A percentile compares a stretch with the other conserved stretches of the same genome.
These are phyloP conservation scores for Pestalotiopsis sp. DNA, from an alignment of 2,329 filamentous ascomycete species.

Conservation along the genomic window DNA sequence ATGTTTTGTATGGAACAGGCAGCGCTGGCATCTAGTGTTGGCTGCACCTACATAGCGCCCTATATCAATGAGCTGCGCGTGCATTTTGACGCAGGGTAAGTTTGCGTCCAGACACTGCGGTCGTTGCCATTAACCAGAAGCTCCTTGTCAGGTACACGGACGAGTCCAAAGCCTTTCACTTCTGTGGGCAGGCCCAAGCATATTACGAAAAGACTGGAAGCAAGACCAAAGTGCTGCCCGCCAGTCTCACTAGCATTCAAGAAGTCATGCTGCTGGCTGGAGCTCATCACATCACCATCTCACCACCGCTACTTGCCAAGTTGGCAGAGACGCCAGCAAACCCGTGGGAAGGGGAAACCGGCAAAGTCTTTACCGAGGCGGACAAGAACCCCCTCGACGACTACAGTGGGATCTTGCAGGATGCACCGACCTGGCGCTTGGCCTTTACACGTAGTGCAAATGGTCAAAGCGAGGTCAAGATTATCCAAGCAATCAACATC, in stretches of 20 bases:
- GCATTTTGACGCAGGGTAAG: constrained; percentile 56
- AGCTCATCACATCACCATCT: constrained; percentile 61
- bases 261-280: constrained; percentile 64
- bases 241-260: constrained; percentile 57
- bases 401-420: constrained; percentile 29
- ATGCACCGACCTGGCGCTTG: constrained; percentile 52
- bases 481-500: constrained; percentile 59
- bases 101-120: constrained; percentile 4
- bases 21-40: constrained; percentile 56
- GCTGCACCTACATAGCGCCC: constrained; percentile 65
- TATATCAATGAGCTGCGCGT: constrained; percentile 69
- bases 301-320: constrained; percentile 52
- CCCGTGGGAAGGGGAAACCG: constrained; percentile 32
- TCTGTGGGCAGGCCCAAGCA: constrained; percentile 53
- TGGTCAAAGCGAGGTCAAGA: constrained; percentile 53
- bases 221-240: constrained; percentile 56
- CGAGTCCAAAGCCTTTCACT: constrained; percentile 49
- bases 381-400: constrained; percentile 18
- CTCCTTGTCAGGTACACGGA: constrained; percentile 46
- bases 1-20: constrained; percentile 56
- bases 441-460: constrained; percentile 51
- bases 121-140: neutral
- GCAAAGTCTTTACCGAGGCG: constrained; percentile 27
- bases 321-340: constrained; percentile 42
- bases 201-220: constrained; percentile 49